Base-by-base conservation (phyloP, 208 protist species). In the Balamuthia mandrillaris region DNA sequence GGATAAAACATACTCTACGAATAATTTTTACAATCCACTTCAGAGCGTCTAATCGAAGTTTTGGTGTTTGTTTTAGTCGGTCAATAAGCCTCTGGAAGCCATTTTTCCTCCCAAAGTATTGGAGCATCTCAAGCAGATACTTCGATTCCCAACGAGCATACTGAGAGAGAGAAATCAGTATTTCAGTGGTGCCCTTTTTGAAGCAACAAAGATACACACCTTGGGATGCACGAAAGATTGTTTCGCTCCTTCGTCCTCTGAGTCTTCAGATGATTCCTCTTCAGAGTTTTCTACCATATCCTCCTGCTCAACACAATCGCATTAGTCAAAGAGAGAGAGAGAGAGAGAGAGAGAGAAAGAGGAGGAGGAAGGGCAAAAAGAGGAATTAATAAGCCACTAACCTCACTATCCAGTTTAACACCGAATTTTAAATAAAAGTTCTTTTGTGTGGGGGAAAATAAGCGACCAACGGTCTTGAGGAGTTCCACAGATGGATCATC, bases 21-120 rank as follows among this genome's bases (percentile, higher is more conserved):
- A 74, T 74, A 27, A 42, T 35, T 42, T 74, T 74, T 7, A 74
- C n/a, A 10, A 74, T 35, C 63, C 63, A 74, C 63, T 74, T 74
- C 21, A 74, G 44, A 9, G 63, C 2, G 63, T 74, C 51, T 35
- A 42, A 18, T 14, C 51, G 41, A 29, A 74, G 2, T 21, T 74
- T 74, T 35, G 24, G 37, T 42, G 44, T 74, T 42, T 74, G 41
- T n/a, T 74, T 35, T 42, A 74, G 39, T 42, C 51, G 44, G 63
- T 35, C 44, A 42, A 74, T 49, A 29, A 74, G 51, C 33, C 44
- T 21, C 41, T 74, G 44, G 63, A 74, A 74, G 63, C 63, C 63
- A 2, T 74, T 42, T 42, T 74, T 74, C 63, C 51, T 74, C 41
- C 63, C 63, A 27, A 74, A 74, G 63, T 52, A 74, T 35, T 18